phyloP scores from a whole-genome alignment of 2,329 filamentous ascomycete species.

The Phyllosticta ampelicida region DNA sequence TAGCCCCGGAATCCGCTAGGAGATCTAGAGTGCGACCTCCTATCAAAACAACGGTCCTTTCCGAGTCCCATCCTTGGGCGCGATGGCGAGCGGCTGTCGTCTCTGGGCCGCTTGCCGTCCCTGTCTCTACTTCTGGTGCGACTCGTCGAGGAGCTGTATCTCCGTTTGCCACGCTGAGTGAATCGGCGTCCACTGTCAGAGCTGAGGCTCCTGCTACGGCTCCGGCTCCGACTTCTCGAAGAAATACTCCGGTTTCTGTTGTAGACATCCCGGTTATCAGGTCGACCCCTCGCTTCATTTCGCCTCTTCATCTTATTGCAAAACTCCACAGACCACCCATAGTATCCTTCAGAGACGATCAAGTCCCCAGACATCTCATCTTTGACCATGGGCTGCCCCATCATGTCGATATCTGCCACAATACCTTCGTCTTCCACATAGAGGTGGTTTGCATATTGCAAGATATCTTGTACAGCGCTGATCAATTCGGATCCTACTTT shows the following conservation, averaged over 20 bases:
- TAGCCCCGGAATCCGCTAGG: neutral
- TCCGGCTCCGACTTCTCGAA: slow-evolving; percentile 5
- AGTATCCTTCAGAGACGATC: slow-evolving; percentile 62
- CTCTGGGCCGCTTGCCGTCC: slow-evolving; percentile 3
- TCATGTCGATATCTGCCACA: slow-evolving; percentile 56
- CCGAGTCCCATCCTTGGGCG: neutral
- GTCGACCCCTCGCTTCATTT: neutral
- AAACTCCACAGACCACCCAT: slow-evolving; percentile 75
- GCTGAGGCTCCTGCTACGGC: slow-evolving; percentile 9
- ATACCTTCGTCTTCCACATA: slow-evolving; percentile 45
- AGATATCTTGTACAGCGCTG: slow-evolving; percentile 56
- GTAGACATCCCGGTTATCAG: neutral
- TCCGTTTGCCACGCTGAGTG: neutral
- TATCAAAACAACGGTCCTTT: neutral
- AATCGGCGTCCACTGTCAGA: neutral
- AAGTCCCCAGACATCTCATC: slow-evolving; percentile 58
- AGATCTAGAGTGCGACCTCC: slow-evolving; percentile 3
- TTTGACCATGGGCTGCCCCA: slow-evolving; percentile 57
- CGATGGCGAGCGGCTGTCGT: slow-evolving; percentile 6
- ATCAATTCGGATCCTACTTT: slow-evolving; percentile 57
- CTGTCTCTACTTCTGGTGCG: slow-evolving; percentile 5
- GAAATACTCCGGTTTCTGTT: slow-evolving; percentile 2
- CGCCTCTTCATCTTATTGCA: slow-evolving; percentile 64
- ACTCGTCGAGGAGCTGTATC: slow-evolving; percentile 7
- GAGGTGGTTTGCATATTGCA: slow-evolving; percentile 59